Evolutionary conservation across 2,329 filamentous ascomycete species (phyloP).

Genomic region (Penicillium rolfsii): DNA sequence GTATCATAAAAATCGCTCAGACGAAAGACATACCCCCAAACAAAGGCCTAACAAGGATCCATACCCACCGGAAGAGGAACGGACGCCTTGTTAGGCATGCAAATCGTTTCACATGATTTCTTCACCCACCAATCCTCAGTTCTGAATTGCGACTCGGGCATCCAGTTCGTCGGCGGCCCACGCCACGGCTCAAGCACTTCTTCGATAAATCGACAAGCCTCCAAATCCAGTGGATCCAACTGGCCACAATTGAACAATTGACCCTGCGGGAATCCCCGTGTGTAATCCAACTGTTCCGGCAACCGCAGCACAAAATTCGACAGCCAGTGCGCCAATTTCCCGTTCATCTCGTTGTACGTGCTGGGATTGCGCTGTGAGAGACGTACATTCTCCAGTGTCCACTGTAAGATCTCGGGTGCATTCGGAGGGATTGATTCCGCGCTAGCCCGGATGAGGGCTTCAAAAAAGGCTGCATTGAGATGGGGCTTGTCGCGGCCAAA

Average conservation of each 20-base stretch:
- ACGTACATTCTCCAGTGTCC: slow-evolving; percentile 35
- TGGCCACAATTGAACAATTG: slow-evolving; percentile 35
- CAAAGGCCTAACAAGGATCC: background rate
- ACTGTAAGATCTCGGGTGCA: slow-evolving; percentile 41
- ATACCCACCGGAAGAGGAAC: background rate
- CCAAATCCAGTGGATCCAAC: slow-evolving; percentile 24
- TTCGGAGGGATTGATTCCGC: slow-evolving; percentile 44
- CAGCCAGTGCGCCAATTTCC: slow-evolving; percentile 40
- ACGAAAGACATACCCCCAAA: background rate
- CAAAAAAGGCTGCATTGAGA: slow-evolving; percentile 33
- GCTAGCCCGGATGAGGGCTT: slow-evolving; percentile 41
- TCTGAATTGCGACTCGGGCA: slow-evolving; percentile 27
- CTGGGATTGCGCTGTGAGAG: slow-evolving; percentile 6
- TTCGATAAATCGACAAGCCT: slow-evolving; percentile 30
- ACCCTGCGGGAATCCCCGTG: slow-evolving; percentile 13
- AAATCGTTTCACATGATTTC: background rate
- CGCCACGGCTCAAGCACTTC: slow-evolving; percentile 31
- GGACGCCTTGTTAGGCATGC: background rate
- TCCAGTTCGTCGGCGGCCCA: slow-evolving; percentile 29
- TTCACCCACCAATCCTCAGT: slow-evolving; percentile 21
- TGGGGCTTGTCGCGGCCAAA: slow-evolving; percentile 26
- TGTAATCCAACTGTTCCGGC: slow-evolving; percentile 30
- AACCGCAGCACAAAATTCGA: slow-evolving; percentile 40
- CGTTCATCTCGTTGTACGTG: slow-evolving; percentile 16
- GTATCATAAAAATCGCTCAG: background rate